phyloP scores from a whole-genome alignment of 768 basidiomycete genomes.

The Russula sp. region DNA sequence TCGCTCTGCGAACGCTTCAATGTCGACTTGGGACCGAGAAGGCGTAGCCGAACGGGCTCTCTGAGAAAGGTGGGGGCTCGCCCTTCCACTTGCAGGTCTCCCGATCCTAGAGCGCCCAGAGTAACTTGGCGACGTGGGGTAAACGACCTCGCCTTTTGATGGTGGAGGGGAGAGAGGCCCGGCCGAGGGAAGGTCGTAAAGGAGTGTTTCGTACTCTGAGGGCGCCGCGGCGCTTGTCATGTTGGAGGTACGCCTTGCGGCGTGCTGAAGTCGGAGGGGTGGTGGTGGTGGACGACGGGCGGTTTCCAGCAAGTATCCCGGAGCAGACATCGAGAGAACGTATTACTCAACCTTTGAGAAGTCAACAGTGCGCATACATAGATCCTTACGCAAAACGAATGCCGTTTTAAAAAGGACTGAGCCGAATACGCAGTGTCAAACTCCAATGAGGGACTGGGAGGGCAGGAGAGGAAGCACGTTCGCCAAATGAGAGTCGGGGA shows the following conservation, averaged over 20 bases:
- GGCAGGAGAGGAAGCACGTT: not conserved
- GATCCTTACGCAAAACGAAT: not conserved
- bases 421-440: slow-evolving; percentile 12
- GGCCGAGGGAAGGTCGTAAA: slow-evolving; percentile 23
- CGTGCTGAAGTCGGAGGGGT: slow-evolving; percentile 17
- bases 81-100: slow-evolving; percentile 29
- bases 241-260: slow-evolving; percentile 13
- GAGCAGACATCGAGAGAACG: slow-evolving; percentile 15
- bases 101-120: slow-evolving; percentile 10
- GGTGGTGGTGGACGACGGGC: slow-evolving; percentile 22
- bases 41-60: slow-evolving; percentile 67
- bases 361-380: slow-evolving; percentile 8
- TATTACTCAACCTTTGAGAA: not conserved
- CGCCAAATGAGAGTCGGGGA: not conserved
- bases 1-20: slow-evolving; percentile 70
- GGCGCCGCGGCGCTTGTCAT: slow-evolving; percentile 1
- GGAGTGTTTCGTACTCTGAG: slow-evolving; percentile 21
- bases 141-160: not conserved
- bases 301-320: slow-evolving; percentile 18
- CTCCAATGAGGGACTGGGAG: not conserved
- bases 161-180: slow-evolving; percentile 13
- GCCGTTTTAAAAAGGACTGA: not conserved
- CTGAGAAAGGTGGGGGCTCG: slow-evolving; percentile 49
- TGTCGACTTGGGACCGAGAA: slow-evolving; percentile 54
- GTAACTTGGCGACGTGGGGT: slow-evolving; percentile 16